Conservation (phyloP, 169 alveolate species). For the Plasmodium yoelii region DNA sequence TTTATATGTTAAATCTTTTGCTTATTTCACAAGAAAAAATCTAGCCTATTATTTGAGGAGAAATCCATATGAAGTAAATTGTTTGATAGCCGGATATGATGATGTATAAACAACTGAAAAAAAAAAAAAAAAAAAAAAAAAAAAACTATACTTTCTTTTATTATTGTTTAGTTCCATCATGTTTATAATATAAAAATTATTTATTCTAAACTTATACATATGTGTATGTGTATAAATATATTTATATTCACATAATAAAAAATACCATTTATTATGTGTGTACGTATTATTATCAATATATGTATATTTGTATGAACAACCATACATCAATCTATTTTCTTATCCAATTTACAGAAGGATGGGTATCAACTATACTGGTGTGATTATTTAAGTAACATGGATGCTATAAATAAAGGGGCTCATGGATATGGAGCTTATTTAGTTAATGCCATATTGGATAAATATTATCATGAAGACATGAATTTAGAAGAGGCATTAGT, state of each 20-base stretch:
- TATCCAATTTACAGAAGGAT: constrained; percentile 78
- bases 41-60: constrained; percentile 90
- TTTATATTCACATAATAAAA: background rate
- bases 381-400: constrained; percentile 92
- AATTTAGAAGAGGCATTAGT: constrained; percentile 90
- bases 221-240: background rate
- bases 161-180: background rate
- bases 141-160: background rate
- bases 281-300: background rate
- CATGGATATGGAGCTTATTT: constrained; percentile 94
- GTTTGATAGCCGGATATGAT: constrained; percentile 90
- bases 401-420: constrained; percentile 89
- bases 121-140: background rate
- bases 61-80: constrained; percentile 90
- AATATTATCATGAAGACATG: constrained; percentile 88
- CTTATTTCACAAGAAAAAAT: constrained; percentile 89
- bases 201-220: background rate
- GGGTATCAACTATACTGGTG: constrained; percentile 93
- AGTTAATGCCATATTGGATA: constrained; percentile 91
- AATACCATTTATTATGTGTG: background rate
- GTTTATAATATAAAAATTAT: no score
- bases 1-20: constrained; percentile 88
- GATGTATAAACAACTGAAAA: constrained; percentile 60
- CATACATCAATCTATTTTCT: background rate
- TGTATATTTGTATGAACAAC: background rate